phyloP scores from a whole-genome alignment of 306 rosid species.

The Spatholobus suberectus region DNA sequence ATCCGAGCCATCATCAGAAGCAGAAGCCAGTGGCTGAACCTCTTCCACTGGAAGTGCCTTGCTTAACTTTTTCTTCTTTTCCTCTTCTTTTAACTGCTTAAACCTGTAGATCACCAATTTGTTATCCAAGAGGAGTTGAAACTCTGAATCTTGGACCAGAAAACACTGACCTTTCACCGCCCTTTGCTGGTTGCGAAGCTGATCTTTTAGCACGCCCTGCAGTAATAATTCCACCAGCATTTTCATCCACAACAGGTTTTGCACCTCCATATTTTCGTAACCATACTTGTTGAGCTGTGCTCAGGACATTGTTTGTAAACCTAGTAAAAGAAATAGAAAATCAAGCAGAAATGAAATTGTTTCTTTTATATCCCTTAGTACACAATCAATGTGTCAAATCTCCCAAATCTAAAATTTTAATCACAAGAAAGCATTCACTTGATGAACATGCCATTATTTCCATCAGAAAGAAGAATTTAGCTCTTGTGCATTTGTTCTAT shows the following conservation, averaged over 20 bases:
- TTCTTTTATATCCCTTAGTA: constrained; percentile 1
- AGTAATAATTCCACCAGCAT: constrained; percentile 89
- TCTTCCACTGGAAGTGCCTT: constrained; percentile 69
- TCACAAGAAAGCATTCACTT: constrained; percentile 19
- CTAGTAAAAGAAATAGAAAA: constrained; percentile 49
- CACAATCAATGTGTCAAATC: neutral
- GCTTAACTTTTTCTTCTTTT: constrained; percentile 58
- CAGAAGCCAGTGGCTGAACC: constrained; percentile 66
- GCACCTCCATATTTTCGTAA: constrained; percentile 96
- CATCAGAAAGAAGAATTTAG: constrained; percentile 17
- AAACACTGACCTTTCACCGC: constrained; percentile 79
- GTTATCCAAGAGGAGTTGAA: constrained; percentile 20
- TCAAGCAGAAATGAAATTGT: constrained; percentile 23
- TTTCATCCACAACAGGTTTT: constrained; percentile 75
- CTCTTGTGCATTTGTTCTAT: constrained; percentile 8
- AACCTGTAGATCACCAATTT: constrained; percentile 62
- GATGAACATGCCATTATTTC: constrained; percentile 23
- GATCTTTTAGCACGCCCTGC: constrained; percentile 97
- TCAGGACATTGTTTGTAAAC: constrained; percentile 92
- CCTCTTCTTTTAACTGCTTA: constrained; percentile 73
- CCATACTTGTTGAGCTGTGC: constrained; percentile 99
- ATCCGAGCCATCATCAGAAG: constrained; percentile 62
- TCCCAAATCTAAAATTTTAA: constrained; percentile 3
- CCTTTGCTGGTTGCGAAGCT: constrained; percentile 60
- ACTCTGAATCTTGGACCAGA: constrained; percentile 28